Percentiles rank a stretch among this genome's conserved stretches.
These are phyloP conservation scores for Pichia gijzeniarum DNA, from an alignment of 805 yeast species.

Conservation along the genomic window DNA sequence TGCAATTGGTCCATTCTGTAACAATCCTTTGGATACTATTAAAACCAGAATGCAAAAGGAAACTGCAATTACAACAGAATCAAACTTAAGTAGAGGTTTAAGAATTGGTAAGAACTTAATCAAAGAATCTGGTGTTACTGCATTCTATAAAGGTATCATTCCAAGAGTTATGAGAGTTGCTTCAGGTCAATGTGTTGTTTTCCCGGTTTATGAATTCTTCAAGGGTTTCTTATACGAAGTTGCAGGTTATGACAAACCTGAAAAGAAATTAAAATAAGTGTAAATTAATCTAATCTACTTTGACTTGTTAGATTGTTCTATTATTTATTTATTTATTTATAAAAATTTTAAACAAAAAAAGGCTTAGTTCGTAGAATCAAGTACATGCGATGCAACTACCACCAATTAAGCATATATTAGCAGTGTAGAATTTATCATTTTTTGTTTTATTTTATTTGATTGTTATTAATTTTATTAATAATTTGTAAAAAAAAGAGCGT, in stretches of 20 bases:
- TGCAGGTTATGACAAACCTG: slow-evolving; percentile 18
- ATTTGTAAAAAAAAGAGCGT: slow-evolving; percentile 10
- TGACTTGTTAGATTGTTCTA: background rate
- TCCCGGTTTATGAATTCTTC: slow-evolving; percentile 90
- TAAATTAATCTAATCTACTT: background rate
- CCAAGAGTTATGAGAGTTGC: slow-evolving; percentile 99
- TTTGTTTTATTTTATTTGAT: background rate
- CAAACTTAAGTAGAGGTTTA: slow-evolving; percentile 70
- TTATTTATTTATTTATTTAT: background rate
- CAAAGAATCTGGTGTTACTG: slow-evolving; percentile 82
- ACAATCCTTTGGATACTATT: slow-evolving; percentile 95
- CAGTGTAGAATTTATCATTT: too few relatives aligned
- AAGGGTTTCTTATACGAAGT: slow-evolving; percentile 53
- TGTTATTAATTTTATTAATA: too few relatives aligned
- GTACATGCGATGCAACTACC: too few relatives aligned
- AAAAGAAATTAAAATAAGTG: slow-evolving; percentile 18
- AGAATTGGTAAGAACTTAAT: slow-evolving; percentile 77
- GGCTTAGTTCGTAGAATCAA: too few relatives aligned
- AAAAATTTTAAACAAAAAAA: too few relatives aligned
- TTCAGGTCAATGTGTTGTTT: slow-evolving; percentile 98
- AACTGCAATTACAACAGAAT: slow-evolving; percentile 52
- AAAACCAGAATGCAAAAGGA: slow-evolving; percentile 96
- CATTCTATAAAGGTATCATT: slow-evolving; percentile 93
- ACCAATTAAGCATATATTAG: too few relatives aligned
- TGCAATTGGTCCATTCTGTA: slow-evolving; percentile 95